Evolutionary conservation across 345 rosid species (phyloP), one percentile per base, ranked within the genome.

Genomic region (Citrus reticulata): DNA sequence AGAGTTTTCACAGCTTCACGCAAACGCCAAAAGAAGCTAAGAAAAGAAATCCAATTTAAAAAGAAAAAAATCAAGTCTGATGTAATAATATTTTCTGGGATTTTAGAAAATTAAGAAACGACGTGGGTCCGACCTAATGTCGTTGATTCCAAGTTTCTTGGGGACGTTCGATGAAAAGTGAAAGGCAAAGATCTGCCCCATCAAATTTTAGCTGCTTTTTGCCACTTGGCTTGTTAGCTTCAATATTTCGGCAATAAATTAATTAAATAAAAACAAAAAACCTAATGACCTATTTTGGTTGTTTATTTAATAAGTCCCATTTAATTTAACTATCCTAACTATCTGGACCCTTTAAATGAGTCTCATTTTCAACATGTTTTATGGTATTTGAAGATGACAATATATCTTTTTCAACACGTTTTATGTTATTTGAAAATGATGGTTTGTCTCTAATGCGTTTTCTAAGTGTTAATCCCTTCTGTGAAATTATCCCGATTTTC

Each of bases 1-100:
- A 82, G 85, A 79, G 78, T 86, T 37, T 73, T 80, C 76, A n/a
- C 80, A 70, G 86, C 85, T 84, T 81, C n/a, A 81, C 90, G 89
- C 80, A 67, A 83, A 86, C 89, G 85, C 86, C 84, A 88, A 81
- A 79, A 79, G 80, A 76, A 81, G 54, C 79, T 77, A 59, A 61
- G 17, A 60, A 74, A 29, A 60, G 4, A 73, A 63, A 34, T 58
- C 9, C 16, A 54, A 11, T 46, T 42, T 42, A 3, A 46, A 46
- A 46, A 11, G 13, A 42, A 20, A n/a, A 10, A 7, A 20, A 4
- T 9, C 1, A 11, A 29, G 62, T 60, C 9, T 7, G 32, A 73
- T n/a, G 42, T 37, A 73, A 25, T 59, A 25, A 61, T 16, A 7
- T 29, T 68, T 70, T 49, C 49, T 25, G 4, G 4, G 2, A 27